phyloP scores from a whole-genome alignment of 306 rosid genomes.

The Cucurbita maxima region DNA sequence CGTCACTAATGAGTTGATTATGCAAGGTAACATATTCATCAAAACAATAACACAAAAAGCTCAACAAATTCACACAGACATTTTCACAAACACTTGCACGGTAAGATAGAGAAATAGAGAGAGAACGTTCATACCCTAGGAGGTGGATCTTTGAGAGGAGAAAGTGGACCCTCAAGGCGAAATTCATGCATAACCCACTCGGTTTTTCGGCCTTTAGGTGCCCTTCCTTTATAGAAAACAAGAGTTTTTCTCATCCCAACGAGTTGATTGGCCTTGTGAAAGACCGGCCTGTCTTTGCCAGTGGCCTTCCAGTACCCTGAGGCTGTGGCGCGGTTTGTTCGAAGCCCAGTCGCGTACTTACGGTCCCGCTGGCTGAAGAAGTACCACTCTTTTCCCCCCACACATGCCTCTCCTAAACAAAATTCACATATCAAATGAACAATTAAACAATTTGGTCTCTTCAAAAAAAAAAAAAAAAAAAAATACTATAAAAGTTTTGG shows the following conservation, averaged over 20 bases:
- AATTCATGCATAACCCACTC: conserved; percentile 97
- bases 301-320: conserved; percentile 97
- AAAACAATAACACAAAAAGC: neutral
- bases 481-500: too few relatives aligned
- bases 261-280: conserved; percentile 31
- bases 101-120: neutral
- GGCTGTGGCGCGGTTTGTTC: conserved; percentile 87
- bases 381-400: conserved; percentile 92
- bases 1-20: neutral
- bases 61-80: neutral
- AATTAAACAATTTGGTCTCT: neutral
- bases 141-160: conserved; percentile 35
- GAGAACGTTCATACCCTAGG: conserved; percentile 29
- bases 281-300: conserved; percentile 63
- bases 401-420: conserved; percentile 52
- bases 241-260: conserved; percentile 90
- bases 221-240: conserved; percentile 93
- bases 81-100: neutral
- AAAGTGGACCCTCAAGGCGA: conserved; percentile 52
- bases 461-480: too few relatives aligned
- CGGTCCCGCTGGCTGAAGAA: conserved; percentile 74
- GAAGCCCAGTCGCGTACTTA: conserved; percentile 68
- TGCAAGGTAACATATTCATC: neutral
- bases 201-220: conserved; percentile 78
- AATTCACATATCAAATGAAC: neutral